Conservation (phyloP, 2,329 filamentous ascomycete species). For the Diaporthe caulivora region DNA sequence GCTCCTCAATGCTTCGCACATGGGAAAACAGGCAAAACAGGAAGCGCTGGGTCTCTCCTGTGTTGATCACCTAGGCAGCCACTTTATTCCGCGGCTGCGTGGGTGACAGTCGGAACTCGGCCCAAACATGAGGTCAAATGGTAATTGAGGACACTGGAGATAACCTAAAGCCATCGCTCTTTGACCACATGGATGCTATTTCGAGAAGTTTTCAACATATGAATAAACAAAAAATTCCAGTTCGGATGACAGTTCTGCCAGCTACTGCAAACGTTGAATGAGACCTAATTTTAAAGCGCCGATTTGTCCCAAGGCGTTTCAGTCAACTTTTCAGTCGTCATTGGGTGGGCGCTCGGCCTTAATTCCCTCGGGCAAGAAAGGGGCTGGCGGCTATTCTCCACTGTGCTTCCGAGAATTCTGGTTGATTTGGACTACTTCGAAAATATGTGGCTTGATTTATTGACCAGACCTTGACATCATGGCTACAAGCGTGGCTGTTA, state of each 20-base stretch:
- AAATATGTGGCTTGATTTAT: background rate
- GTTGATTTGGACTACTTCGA: background rate
- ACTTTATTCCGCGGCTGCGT: background rate
- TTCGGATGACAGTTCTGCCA: slow-evolving; percentile 5
- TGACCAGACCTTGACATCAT: background rate
- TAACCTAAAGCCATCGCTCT: background rate
- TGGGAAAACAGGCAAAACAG: background rate
- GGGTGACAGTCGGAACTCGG: background rate
- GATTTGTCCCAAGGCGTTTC: background rate
- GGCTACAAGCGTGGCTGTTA: background rate
- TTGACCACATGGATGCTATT: background rate
- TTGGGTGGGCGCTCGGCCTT: background rate
- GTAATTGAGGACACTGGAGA: background rate
- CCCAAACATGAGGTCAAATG: background rate
- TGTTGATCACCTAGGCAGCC: background rate
- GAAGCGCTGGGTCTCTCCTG: background rate
- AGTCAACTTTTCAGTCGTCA: background rate
- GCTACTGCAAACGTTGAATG: background rate
- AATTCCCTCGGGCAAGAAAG: slow-evolving; percentile 7
- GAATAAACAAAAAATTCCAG: background rate
- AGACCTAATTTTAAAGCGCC: background rate
- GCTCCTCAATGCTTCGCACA: slow-evolving; percentile 10
- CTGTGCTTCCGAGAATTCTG: background rate
- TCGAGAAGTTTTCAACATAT: background rate
- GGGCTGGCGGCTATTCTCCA: background rate